These are phyloP conservation scores for Spiromastix sp. DNA, from an alignment of 2,329 filamentous ascomycete genomes.

Conservation along the genomic window DNA sequence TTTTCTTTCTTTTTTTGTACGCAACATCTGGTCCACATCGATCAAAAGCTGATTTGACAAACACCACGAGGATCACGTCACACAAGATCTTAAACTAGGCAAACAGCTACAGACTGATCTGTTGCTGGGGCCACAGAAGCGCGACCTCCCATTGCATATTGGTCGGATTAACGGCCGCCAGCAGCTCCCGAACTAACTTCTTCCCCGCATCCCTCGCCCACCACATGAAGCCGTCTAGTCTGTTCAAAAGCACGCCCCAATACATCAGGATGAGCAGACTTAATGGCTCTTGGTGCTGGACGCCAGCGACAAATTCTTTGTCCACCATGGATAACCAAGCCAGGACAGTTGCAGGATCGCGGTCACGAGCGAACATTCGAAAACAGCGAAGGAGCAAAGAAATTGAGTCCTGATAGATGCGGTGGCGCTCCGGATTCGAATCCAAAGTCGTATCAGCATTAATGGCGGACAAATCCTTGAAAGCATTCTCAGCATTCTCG, in stretches of 20 bases:
- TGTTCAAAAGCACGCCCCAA: conserved; percentile 15
- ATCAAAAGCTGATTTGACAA: too few species aligned
- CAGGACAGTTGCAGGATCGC: conserved; percentile 22
- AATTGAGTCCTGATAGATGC: conserved; percentile 22
- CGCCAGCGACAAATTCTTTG: conserved; percentile 10
- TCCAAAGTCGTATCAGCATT: conserved; percentile 20
- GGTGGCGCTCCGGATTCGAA: conserved; percentile 18
- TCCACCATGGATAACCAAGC: conserved; percentile 20
- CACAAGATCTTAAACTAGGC: too few species aligned
- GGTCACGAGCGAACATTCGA: conserved; percentile 13
- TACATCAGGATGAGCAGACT: conserved; percentile 15
- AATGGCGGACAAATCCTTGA: conserved; percentile 18
- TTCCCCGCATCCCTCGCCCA: conserved; percentile 13
- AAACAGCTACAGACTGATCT: too few species aligned
- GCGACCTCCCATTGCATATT: too few species aligned
- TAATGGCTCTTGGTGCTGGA: conserved; percentile 9
- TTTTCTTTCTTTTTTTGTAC: too few species aligned
- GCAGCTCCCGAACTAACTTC: conserved; percentile 10
- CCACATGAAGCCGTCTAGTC: conserved; percentile 12
- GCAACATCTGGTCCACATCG: too few species aligned
- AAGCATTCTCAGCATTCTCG: conserved; percentile 16
- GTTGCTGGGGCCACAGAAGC: too few species aligned
- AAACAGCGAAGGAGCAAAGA: conserved; percentile 20
- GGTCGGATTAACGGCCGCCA: too few species aligned
- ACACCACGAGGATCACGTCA: too few species aligned